phyloP scores from a whole-genome alignment of 371 early-diverging fungal species.

The Actinomortierella ambigua region DNA sequence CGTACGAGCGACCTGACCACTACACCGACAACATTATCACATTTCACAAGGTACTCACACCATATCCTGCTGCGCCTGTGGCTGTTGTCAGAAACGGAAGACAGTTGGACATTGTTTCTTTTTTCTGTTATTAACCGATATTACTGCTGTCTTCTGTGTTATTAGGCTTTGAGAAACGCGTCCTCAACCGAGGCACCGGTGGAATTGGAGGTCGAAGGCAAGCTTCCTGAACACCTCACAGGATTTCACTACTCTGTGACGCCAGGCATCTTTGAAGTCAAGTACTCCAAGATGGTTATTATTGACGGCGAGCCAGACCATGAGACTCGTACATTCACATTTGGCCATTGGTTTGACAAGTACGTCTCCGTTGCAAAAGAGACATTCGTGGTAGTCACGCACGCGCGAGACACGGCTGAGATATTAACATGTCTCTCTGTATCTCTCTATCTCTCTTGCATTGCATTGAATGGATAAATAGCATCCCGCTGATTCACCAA shows the following conservation, averaged over 20 bases:
- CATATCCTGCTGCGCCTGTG: no score
- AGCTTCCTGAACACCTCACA: conserved; percentile 65
- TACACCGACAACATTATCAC: conserved; percentile 28
- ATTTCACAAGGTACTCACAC: conserved; percentile 37
- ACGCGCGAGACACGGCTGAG: no score
- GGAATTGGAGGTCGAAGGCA: conserved; percentile 54
- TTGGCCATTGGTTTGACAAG: conserved; percentile 79
- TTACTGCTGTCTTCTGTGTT: not conserved
- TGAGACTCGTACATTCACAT: conserved; percentile 63
- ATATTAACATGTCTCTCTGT: no score
- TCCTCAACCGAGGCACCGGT: conserved; percentile 36
- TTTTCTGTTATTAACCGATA: no score
- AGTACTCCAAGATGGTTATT: conserved; percentile 64
- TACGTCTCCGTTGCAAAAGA: no score
- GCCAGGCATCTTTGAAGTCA: conserved; percentile 66
- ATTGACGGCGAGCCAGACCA: conserved; percentile 65
- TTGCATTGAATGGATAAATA: conserved; percentile 2
- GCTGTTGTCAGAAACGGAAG: no score
- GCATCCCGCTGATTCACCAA: conserved; percentile 63
- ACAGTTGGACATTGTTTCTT: not conserved
- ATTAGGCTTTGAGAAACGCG: conserved; percentile 37
- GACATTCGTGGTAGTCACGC: no score
- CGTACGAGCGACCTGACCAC: conserved; percentile 1
- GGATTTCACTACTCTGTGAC: conserved; percentile 70
- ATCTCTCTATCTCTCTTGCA: no score